Conservation (phyloP, 2,329 filamentous ascomycete species). For the Fusarium tuaranense region DNA sequence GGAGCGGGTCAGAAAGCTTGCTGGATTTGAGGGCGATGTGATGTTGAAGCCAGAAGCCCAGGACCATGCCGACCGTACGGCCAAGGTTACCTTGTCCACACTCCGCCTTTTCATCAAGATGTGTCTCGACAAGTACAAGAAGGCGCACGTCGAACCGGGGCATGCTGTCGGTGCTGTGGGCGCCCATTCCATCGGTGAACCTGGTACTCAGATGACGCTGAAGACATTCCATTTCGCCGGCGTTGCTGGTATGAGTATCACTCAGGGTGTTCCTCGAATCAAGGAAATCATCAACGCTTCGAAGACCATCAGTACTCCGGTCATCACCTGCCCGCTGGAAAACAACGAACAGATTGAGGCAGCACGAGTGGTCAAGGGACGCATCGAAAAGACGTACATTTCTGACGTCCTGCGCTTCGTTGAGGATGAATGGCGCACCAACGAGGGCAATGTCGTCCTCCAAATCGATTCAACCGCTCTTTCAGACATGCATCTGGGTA, state of each 20-base stretch:
- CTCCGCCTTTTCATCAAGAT: conserved; percentile 81
- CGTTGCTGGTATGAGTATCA: conserved; percentile 99
- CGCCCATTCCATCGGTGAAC: conserved; percentile 97
- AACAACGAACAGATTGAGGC: conserved; percentile 81
- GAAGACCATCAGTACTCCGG: conserved; percentile 91
- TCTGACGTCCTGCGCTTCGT: conserved; percentile 84
- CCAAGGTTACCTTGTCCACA: conserved; percentile 83
- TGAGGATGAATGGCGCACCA: conserved; percentile 88
- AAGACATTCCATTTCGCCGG: conserved; percentile 99
- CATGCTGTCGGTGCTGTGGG: conserved; percentile 97
- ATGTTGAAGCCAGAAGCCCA: conserved; percentile 44
- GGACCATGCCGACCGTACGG: conserved; percentile 74
- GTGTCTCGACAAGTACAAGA: conserved; percentile 90
- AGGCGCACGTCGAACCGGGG: conserved; percentile 91
- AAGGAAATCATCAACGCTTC: conserved; percentile 99
- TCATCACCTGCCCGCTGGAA: conserved; percentile 87
- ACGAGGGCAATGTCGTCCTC: conserved; percentile 81
- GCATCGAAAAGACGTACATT: conserved; percentile 95
- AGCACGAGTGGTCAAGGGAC: conserved; percentile 90
- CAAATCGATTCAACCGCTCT: conserved; percentile 85
- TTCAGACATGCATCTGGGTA: conserved; percentile 82
- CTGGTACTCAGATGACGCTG: conserved; percentile 98
- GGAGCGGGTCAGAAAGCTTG: conserved; percentile 61
- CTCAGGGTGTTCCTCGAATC: conserved; percentile 98
- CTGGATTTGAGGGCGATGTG: conserved; percentile 58